Conservation (phyloP, 331 rosid species). For the Prunus yedoensis region DNA sequence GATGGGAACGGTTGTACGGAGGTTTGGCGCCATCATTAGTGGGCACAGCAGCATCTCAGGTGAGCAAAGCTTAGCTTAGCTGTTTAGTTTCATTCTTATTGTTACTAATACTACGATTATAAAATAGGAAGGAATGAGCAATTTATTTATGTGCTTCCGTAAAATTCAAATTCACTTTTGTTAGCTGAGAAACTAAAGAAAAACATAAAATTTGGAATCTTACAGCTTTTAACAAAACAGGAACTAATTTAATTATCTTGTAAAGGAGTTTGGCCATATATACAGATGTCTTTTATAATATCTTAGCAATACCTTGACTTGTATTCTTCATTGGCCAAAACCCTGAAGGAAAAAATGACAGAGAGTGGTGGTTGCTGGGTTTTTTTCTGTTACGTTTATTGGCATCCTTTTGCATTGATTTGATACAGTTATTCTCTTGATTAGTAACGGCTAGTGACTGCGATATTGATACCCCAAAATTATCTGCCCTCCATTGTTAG, state of each 20-base stretch:
- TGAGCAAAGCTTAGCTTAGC: conserved; percentile 34
- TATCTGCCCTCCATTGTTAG: background rate
- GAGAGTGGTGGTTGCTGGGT: background rate
- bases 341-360: background rate
- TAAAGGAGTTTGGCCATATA: background rate
- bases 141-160: background rate
- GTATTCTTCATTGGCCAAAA: background rate
- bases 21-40: conserved; percentile 80
- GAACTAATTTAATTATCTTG: background rate
- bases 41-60: conserved; percentile 97
- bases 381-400: background rate
- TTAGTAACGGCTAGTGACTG: background rate
- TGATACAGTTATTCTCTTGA: conserved; percentile 4
- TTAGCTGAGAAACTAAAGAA: background rate
- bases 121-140: background rate
- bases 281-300: background rate
- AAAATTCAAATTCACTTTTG: background rate
- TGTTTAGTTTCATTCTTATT: background rate
- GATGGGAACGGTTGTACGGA: conserved; percentile 89
- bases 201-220: background rate
- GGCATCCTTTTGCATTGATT: background rate
- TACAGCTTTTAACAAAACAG: background rate
- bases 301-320: background rate
- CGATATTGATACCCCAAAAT: background rate
- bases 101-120: background rate